phyloP scores from a whole-genome alignment of 805 yeast genomes.

The Vanderwaltozyma yarrowii region DNA sequence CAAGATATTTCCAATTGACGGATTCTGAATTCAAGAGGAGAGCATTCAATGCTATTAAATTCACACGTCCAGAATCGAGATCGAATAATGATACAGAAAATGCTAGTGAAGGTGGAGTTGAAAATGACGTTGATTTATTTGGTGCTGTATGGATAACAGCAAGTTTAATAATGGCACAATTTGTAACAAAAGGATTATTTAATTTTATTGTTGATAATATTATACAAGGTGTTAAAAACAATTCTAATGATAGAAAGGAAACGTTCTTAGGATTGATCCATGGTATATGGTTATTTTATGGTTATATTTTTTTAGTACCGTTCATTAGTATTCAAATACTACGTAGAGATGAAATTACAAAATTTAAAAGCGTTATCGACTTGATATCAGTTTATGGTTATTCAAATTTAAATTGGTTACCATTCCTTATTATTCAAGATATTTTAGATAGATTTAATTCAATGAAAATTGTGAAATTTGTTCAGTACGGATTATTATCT shows the following conservation, averaged over 20 bases:
- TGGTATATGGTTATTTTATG: conserved; percentile 62
- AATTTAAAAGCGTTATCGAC: conserved; percentile 33
- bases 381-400: conserved; percentile 75
- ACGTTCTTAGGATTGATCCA: conserved; percentile 53
- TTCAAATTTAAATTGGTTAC: conserved; percentile 77
- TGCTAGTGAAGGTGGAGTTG: conserved; percentile 18
- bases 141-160: conserved; percentile 91
- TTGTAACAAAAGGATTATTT: conserved; percentile 64
- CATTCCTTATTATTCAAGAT: conserved; percentile 43
- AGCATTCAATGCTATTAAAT: conserved; percentile 6
- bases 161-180: conserved; percentile 62
- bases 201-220: conserved; percentile 50
- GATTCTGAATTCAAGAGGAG: conserved; percentile 10
- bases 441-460: conserved; percentile 3
- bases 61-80: too few relatives aligned
- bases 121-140: conserved; percentile 52
- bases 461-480: background rate
- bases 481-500: conserved; percentile 5
- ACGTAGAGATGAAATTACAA: conserved; percentile 1
- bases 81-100: conserved; percentile 13
- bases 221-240: conserved; percentile 29
- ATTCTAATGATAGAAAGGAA: conserved; percentile 42
- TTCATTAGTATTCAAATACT: conserved; percentile 15
- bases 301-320: conserved; percentile 66
- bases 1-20: conserved; percentile 16